Evolutionary conservation across 2,329 filamentous ascomycete species (phyloP), one percentile per base, ranked within the genome.

Genomic region (Hortaea werneckii): DNA sequence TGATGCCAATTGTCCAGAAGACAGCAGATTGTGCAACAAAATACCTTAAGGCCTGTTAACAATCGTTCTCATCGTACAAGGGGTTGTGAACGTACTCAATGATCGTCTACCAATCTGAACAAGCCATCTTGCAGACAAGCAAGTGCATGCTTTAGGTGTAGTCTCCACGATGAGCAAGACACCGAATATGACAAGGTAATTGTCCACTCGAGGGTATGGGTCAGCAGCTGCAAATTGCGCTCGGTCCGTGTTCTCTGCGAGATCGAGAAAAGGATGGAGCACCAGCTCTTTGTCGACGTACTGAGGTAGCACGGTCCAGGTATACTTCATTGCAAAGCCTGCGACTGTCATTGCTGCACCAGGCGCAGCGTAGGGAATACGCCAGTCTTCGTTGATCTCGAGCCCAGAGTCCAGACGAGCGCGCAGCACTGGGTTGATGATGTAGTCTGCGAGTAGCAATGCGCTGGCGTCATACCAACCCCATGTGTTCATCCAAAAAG

Each of bases 401-500:
- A 58, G 12, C 6, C 58, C 58, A 26, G 42, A 13, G 12, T 49
- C 49, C 5, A 61, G 37, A 11, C 51, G 53, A 8, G 37, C 34
- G n/a, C 50, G 46, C 29, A 59, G 43, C 5, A 41, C 46, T 1
- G 55, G 41, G 34, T 52, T 53, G 26, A 50, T 51, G 5, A 54
- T 48, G 12, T 55, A 40, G 44, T 58, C 56, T 26, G 58, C 57
- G 29, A 61, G 46, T 5, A 59, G 40, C 9, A 61, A 49, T 9
- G 57, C 57, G 10, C 52, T 55, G 6, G 54, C 55, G 28, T 51
- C 53, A 42, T 58, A 60, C 58, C 58, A 61, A 13, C 58, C 58
- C 58, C 58, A 61, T 6, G 54, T 54, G 10, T 45, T 47, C 51
- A 58, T 58, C 58, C 58, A 61, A 47, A 59, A 61, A 0, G 54